These are phyloP conservation scores for Brassica balearica DNA, from an alignment of 441 rosid species.

Conservation along the genomic window DNA sequence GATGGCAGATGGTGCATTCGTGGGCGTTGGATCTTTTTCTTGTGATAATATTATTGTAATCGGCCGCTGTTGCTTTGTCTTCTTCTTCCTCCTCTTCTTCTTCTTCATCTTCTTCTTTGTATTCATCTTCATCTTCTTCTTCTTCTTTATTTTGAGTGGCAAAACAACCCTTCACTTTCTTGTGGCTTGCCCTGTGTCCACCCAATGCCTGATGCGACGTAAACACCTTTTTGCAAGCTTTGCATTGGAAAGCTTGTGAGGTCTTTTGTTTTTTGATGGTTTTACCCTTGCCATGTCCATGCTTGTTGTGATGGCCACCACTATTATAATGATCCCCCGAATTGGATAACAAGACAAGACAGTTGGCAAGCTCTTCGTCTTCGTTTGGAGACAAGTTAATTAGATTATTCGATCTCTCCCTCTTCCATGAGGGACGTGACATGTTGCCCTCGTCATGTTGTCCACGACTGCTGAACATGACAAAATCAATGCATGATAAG, in stretches of 20 bases:
- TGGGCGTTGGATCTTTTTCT: conserved; percentile 81
- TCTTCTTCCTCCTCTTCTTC: conserved; percentile 56
- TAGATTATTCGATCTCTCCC: conserved; percentile 49
- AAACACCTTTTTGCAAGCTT: conserved; percentile 96
- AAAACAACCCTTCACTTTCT: conserved; percentile 97
- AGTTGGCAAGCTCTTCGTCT: conserved; percentile 94
- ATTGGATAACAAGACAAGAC: conserved; percentile 87
- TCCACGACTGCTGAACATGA: conserved; percentile 42
- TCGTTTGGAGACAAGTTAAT: conserved; percentile 59
- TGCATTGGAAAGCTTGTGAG: conserved; percentile 78
- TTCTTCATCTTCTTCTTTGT: conserved; percentile 63
- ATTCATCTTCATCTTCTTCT: conserved; percentile 45
- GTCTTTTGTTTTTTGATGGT: conserved; percentile 65
- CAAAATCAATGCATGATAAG: conserved; percentile 44
- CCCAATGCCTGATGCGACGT: conserved; percentile 98
- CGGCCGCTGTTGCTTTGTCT: conserved; percentile 47
- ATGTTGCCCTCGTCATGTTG: conserved; percentile 36
- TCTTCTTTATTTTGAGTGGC: conserved; percentile 70
- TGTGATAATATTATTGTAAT: conserved; percentile 42
- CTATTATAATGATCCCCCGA: conserved; percentile 59
- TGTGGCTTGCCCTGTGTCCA: conserved; percentile 99
- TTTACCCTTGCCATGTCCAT: conserved; percentile 75
- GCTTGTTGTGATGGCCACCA: conserved; percentile 47
- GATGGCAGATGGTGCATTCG: conserved; percentile 90
- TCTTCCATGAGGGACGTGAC: conserved; percentile 45